Evolutionary conservation across 1,139 yeast species (phyloP), one percentile per base, ranked within the genome.

Genomic region (Meyerozyma elateridarum): DNA sequence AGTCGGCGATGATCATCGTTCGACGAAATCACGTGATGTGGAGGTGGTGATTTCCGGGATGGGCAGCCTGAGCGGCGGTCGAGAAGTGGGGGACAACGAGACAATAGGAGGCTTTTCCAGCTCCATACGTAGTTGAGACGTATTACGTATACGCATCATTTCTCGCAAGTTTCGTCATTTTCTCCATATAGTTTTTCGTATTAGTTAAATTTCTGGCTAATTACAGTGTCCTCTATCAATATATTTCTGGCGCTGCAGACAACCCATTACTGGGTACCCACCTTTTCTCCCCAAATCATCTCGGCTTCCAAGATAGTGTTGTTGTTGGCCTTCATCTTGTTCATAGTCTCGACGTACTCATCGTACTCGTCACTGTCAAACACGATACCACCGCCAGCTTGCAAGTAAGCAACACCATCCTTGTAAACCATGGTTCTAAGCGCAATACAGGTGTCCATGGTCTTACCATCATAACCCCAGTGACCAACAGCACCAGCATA

Each of bases 401-500:
- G 98, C 46, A 91, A 70, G 51, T 88, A 91, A 0, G 96, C 97
- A 28, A 75, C 68, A 13, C 93, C 93, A 46, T 89, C 87, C 54
- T 91, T 91, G 51, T 75, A 84, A 25, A 91, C 91, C 97, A 91
- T 91, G 1, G 98, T 91, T 61, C 98, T 76, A 46, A 91, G 68
- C 0, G 98, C 98, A 53, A 91, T 91, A 61, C 98, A 91, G 1
- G 97, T 91, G 53, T 91, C 94, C 97, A 91, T 91, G 17, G 88
- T 74, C 47, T 76, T 78, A 12, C 93, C 87, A 50, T 87, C 95
- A 54, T 88, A 91, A 1, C 95, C 89, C 96, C 96, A 91, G 56
- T 85, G 84, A 8, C 98, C 98, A n/a, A 91, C 96, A 1, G 98
- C 98, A 41, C 98, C 98, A 1, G 98, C 98, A 53, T 91, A 91